Evolutionary conservation across 2,329 filamentous ascomycete genomes (phyloP).

Genomic region (Aspergillus terreus): DNA sequence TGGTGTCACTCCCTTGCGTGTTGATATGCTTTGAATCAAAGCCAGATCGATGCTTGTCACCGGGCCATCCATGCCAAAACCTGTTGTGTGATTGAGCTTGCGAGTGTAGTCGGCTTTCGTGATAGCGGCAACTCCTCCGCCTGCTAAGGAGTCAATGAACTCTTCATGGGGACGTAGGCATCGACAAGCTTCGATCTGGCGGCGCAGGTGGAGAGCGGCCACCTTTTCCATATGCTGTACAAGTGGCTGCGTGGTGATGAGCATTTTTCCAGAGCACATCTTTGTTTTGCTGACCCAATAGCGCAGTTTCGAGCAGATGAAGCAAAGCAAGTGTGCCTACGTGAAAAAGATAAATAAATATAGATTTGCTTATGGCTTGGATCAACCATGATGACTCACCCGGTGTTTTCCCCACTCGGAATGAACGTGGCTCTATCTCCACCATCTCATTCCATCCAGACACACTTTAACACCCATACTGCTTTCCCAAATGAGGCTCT

Average conservation of each 20-base stretch:
- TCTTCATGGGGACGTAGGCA: background rate
- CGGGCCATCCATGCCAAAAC: slow-evolving; percentile 15
- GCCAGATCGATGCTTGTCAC: slow-evolving; percentile 11
- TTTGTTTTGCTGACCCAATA: background rate
- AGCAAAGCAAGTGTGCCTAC: too few species aligned
- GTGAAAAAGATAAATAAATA: too few species aligned
- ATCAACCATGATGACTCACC: background rate
- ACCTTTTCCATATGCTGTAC: background rate
- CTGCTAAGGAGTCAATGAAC: background rate
- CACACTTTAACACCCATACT: background rate
- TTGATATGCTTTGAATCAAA: slow-evolving; percentile 5
- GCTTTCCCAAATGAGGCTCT: background rate
- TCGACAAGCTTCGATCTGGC: background rate
- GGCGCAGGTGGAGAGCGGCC: background rate
- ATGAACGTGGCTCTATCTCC: background rate
- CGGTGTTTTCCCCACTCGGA: background rate
- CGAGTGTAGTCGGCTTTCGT: slow-evolving; percentile 9
- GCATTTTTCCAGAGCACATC: background rate
- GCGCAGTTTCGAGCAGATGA: too few species aligned
- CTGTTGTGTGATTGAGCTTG: slow-evolving; percentile 15
- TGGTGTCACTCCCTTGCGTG: slow-evolving; percentile 1
- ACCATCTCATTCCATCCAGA: background rate
- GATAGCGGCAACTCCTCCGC: slow-evolving; percentile 9
- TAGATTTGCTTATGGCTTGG: background rate
- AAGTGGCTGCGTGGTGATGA: background rate